phyloP scores from a whole-genome alignment of 176 grass and related monocot species.

The Carex parvula region DNA sequence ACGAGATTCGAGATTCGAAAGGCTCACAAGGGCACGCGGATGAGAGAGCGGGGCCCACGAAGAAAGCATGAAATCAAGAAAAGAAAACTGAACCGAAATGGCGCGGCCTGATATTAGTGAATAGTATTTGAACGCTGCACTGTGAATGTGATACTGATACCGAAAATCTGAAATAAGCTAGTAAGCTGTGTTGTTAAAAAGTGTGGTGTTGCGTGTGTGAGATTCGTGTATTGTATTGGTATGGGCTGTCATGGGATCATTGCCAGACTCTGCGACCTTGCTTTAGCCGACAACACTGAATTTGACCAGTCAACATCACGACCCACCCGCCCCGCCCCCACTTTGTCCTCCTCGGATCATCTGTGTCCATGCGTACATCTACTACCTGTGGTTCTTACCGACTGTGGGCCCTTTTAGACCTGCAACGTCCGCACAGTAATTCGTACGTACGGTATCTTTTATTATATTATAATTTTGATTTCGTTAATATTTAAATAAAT shows the following conservation, averaged over 20 bases:
- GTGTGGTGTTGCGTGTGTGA: not conserved
- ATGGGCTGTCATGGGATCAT: slow-evolving; percentile 3
- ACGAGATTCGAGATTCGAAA: slow-evolving; percentile 7
- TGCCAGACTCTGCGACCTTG: not conserved
- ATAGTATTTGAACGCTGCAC: not conserved
- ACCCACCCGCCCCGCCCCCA: not conserved
- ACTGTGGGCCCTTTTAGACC: not conserved
- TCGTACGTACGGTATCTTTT: no score
- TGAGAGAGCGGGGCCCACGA: not conserved
- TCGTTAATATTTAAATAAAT: not conserved
- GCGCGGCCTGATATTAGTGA: not conserved
- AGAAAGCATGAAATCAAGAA: slow-evolving; percentile 1
- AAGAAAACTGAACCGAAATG: not conserved
- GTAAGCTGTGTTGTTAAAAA: not conserved
- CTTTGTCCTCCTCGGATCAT: not conserved
- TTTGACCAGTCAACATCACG: slow-evolving; percentile 23
- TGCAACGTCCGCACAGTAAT: not conserved
- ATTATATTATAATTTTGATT: not conserved
- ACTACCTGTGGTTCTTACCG: not conserved
- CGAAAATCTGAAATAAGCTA: not conserved
- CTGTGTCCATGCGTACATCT: not conserved
- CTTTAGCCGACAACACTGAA: slow-evolving; percentile 28
- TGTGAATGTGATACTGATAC: not conserved
- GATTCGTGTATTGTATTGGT: not conserved
- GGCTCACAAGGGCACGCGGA: slow-evolving; percentile 19